Base-by-base conservation (phyloP, 352 stramenopile species). In the Phytopythium montanum region DNA sequence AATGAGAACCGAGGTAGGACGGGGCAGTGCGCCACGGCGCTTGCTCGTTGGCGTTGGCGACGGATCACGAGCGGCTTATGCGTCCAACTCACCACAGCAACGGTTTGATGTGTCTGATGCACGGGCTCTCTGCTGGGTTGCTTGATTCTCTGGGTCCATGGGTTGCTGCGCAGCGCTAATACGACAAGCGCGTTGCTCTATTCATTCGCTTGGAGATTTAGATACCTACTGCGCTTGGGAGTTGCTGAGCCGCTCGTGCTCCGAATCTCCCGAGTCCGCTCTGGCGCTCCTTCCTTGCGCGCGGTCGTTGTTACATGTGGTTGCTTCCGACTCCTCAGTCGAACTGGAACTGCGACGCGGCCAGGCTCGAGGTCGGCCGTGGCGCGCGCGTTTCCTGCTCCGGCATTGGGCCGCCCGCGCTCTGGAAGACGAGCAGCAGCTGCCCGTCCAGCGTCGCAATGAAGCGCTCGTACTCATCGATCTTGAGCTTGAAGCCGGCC, bases 401-500 rank as follows among this genome's bases (percentile, higher is more conserved):
- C 28, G 44, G 44, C 31, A 56, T 56, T 29, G 31, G n/a, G 6
- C 50, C 31, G 19, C 44, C 23, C 8, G 48, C 28, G 36, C 23
- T 36, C 2, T 57, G 33, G 36, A 57, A 57, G 6, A 57, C 52
- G 34, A 57, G 34, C 64, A 79, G 72, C 34, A 79, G 62, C 58
- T 79, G 70, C 9, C 70, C 70, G 31, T 79, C 70, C 28, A 79
- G 67, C 67, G 74, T 73, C 25, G 70, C 70, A 45, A 79, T 79
- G 19, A 79, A 79, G n/a, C 70, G 70, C 54, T 79, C 70, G 42
- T 79, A 79, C 54, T 79, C 67, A 38, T 79, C 70, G 21, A 79
- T 66, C 57, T 79, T 79, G 45, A 72, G 67, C 48, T 79, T 79
- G 33, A 79, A 73, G 12, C 54, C 64, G 10, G 55, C 66, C 64